Conservation (phyloP, 441 rosid species). For the Mallotus repandus region DNA sequence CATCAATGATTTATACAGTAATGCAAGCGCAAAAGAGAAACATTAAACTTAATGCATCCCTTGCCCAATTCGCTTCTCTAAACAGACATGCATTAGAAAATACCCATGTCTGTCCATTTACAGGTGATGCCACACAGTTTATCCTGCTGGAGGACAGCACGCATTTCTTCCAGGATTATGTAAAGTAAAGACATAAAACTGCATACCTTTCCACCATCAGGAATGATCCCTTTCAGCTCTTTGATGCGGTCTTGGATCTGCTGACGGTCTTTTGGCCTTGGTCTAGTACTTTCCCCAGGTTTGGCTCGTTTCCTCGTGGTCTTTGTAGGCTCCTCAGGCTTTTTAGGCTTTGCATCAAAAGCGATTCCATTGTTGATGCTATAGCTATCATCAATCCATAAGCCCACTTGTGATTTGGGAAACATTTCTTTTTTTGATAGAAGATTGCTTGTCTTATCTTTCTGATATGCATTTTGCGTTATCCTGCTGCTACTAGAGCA, state of each 20-base stretch:
- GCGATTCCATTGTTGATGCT: constrained; percentile 51
- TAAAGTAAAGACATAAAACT: constrained; percentile 21
- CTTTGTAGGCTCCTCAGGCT: constrained; percentile 55
- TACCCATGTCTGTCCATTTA: too few species aligned
- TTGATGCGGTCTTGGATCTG: constrained; percentile 89
- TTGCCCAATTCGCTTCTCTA: background rate
- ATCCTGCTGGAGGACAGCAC: background rate
- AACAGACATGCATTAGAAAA: background rate
- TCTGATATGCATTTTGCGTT: constrained; percentile 23
- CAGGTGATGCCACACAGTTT: background rate
- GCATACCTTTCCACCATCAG: constrained; percentile 81
- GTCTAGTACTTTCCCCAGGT: constrained; percentile 77
- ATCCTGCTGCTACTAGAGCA: constrained; percentile 34
- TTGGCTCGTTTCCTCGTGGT: constrained; percentile 64
- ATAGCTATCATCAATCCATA: constrained; percentile 79
- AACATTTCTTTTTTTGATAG: constrained; percentile 28
- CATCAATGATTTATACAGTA: constrained; percentile 12
- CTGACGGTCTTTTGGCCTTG: constrained; percentile 98
- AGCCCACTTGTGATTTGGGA: constrained; percentile 49
- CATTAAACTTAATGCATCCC: background rate
- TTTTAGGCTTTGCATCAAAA: constrained; percentile 37
- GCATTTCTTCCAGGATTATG: background rate
- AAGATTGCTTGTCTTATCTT: constrained; percentile 26
- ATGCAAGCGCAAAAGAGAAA: background rate
- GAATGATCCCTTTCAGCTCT: constrained; percentile 83